Evolutionary conservation across 1,139 yeast species (phyloP).

Genomic region (Casaregolazyma suthepensis): DNA sequence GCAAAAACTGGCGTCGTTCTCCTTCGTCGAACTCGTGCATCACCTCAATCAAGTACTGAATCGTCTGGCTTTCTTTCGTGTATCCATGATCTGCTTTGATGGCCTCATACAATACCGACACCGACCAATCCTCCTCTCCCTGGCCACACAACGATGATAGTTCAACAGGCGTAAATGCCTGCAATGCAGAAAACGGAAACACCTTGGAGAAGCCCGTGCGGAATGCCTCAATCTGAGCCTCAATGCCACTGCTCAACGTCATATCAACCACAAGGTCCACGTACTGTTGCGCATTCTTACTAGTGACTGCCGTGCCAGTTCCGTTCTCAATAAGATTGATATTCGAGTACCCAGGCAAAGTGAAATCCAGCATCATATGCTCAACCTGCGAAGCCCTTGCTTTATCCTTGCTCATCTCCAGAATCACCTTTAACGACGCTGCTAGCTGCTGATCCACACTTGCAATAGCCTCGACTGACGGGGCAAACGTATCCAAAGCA

Average conservation of each 20-base stretch:
- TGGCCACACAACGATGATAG: conserved; percentile 65
- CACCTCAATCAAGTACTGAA: conserved; percentile 54
- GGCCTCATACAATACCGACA: conserved; percentile 45
- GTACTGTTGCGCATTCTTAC: conserved; percentile 53
- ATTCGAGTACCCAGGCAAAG: conserved; percentile 70
- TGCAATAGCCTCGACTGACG: conserved; percentile 40
- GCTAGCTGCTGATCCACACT: conserved; percentile 57
- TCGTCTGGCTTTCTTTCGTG: conserved; percentile 59
- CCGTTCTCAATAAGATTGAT: conserved; percentile 59
- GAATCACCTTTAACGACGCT: conserved; percentile 51
- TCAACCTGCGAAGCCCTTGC: conserved; percentile 32
- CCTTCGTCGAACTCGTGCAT: conserved; percentile 47
- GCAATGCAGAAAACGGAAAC: conserved; percentile 70
- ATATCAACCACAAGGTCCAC: conserved; percentile 54
- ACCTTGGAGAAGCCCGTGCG: conserved; percentile 78
- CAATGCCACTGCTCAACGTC: conserved; percentile 60
- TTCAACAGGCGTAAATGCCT: conserved; percentile 69
- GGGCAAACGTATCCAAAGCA: conserved; percentile 20
- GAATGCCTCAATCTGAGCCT: conserved; percentile 61
- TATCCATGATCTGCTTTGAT: conserved; percentile 91
- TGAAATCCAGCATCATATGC: conserved; percentile 57
- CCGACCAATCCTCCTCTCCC: conserved; percentile 84
- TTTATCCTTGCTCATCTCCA: conserved; percentile 26
- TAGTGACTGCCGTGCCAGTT: conserved; percentile 42
- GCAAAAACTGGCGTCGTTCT: conserved; percentile 70